Evolutionary conservation across 2,329 filamentous ascomycete species (phyloP).

Genomic region (Diaporthe velutina): DNA sequence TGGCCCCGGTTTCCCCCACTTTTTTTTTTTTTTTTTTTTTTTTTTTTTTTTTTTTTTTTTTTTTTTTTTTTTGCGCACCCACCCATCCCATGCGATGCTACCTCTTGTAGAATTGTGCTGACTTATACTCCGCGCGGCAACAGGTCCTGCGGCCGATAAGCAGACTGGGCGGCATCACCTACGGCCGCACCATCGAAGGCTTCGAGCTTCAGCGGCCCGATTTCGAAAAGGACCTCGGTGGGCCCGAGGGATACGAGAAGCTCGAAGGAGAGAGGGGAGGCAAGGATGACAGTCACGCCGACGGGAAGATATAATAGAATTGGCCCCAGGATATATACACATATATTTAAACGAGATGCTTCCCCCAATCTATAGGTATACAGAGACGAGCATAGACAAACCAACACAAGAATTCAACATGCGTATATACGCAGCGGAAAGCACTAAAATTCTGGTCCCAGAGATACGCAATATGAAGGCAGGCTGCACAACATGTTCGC

Average conservation of each 20-base stretch:
- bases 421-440: too few relatives aligned
- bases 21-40: too few relatives aligned
- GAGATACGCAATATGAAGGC: not conserved
- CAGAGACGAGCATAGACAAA: slow-evolving; percentile 1
- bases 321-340: not conserved
- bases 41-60: too few relatives aligned
- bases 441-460: too few relatives aligned
- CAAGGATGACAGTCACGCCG: not conserved
- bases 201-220: slow-evolving; percentile 78
- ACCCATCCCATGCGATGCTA: not conserved
- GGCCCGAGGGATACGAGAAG: slow-evolving; percentile 68
- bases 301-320: slow-evolving; percentile 26
- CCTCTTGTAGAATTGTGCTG: not conserved
- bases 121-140: not conserved
- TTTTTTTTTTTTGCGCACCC: slow-evolving; percentile 40
- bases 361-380: not conserved
- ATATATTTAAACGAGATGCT: not conserved
- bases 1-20: too few relatives aligned
- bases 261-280: slow-evolving; percentile 57
- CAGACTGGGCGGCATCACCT: slow-evolving; percentile 88
- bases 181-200: slow-evolving; percentile 77
- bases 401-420: not conserved
- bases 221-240: slow-evolving; percentile 65
- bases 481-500: not conserved
- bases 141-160: slow-evolving; percentile 80